Evolutionary conservation across 805 yeast genomes (phyloP).

Genomic region (Wickerhamomyces silvicola): DNA sequence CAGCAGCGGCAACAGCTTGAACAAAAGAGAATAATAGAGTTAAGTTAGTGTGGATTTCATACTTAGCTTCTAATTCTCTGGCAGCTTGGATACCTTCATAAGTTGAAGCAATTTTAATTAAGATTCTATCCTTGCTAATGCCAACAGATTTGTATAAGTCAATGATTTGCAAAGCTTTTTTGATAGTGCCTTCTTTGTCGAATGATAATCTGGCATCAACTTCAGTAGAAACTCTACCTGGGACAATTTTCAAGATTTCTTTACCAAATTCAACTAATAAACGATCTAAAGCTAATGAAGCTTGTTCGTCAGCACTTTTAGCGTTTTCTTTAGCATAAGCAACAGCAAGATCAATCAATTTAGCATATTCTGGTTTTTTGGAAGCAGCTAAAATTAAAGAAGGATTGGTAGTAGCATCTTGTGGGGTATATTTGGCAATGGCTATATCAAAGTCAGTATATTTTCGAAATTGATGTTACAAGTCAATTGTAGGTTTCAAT

Average conservation of each 20-base stretch:
- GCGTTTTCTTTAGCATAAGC: slow-evolving; percentile 71
- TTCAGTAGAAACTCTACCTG: slow-evolving; percentile 99
- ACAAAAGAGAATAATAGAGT: slow-evolving; percentile 90
- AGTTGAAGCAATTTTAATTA: slow-evolving; percentile 95
- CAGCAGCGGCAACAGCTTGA: slow-evolving; percentile 99
- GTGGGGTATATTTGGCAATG: slow-evolving; percentile 96
- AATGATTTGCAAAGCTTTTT: slow-evolving; percentile 90
- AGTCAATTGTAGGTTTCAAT: too few relatives aligned
- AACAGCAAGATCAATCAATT: slow-evolving; percentile 86
- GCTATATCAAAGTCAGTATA: slow-evolving; percentile 24
- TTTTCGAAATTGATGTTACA: background rate
- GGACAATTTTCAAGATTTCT: slow-evolving; percentile 88
- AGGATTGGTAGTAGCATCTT: slow-evolving; percentile 99
- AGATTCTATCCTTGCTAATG: slow-evolving; percentile 79
- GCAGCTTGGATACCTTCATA: slow-evolving; percentile 99
- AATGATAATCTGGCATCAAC: slow-evolving; percentile 98
- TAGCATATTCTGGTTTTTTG: slow-evolving; percentile 82
- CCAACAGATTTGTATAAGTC: slow-evolving; percentile 81
- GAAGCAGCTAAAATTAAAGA: slow-evolving; percentile 95
- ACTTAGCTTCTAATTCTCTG: slow-evolving; percentile 81
- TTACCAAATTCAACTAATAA: slow-evolving; percentile 94
- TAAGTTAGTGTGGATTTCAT: slow-evolving; percentile 91
- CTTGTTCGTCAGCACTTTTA: slow-evolving; percentile 56
- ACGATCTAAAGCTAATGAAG: slow-evolving; percentile 80
- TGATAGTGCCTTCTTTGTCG: slow-evolving; percentile 88